Percentiles rank a stretch among this genome's conserved stretches.
These are phyloP conservation scores for Fusarium tjaetaba DNA, from an alignment of 2,329 filamentous ascomycete species.

Conservation along the genomic window DNA sequence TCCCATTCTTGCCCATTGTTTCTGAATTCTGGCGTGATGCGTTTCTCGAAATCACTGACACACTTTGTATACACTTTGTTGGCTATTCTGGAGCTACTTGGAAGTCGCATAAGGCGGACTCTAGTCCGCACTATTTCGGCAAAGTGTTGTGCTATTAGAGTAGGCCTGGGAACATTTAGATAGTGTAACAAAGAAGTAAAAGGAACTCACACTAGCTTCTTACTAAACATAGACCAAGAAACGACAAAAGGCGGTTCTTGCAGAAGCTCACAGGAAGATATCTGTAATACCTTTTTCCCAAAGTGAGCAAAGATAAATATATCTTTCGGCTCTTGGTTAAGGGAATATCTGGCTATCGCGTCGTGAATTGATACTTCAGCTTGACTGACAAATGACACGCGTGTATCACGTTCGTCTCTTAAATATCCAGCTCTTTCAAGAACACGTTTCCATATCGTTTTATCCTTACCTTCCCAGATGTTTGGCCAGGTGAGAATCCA, in stretches of 20 bases:
- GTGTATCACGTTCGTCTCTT: not conserved
- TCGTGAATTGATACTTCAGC: not conserved
- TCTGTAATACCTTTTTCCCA: accelerated
- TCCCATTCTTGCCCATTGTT: not conserved
- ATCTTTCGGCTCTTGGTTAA: accelerated
- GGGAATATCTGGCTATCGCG: accelerated
- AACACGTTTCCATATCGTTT: not conserved
- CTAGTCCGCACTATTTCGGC: not conserved
- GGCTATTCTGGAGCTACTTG: accelerated
- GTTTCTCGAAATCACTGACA: not conserved
- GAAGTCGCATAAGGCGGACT: not conserved
- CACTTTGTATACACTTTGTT: not conserved
- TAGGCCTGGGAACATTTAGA: not conserved
- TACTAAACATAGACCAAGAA: accelerated
- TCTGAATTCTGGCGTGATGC: not conserved
- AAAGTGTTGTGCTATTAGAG: not conserved
- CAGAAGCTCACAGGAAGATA: not conserved
- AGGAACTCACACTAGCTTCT: not conserved
- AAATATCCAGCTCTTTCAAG: not conserved
- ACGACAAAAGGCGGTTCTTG: accelerated
- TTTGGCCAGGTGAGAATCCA: not conserved
- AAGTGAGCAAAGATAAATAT: not conserved
- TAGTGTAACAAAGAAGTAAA: accelerated
- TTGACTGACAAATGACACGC: not conserved
- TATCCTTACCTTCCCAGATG: not conserved